A percentile compares a stretch with the other conserved stretches of the same genome.
These are phyloP conservation scores for Oehlia diaphana DNA, from an alignment of 192 early-diverging fungal species.

Conservation along the genomic window DNA sequence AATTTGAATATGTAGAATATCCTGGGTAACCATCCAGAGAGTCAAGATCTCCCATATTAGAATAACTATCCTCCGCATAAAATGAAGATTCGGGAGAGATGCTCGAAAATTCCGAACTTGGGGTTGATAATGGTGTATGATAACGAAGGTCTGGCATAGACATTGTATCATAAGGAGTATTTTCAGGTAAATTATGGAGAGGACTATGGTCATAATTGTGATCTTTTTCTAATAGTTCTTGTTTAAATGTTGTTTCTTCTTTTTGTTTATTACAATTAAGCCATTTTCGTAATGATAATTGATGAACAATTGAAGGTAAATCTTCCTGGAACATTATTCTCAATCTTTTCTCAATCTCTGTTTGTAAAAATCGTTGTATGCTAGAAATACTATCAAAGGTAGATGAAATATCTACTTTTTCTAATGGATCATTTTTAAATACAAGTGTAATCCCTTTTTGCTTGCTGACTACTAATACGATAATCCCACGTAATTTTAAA, in stretches of 20 bases:
- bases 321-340: constrained; percentile 92
- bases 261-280: constrained; percentile 30
- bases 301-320: constrained; percentile 90
- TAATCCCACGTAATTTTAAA: constrained; percentile 85
- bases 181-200: constrained; percentile 26
- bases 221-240: constrained; percentile 30
- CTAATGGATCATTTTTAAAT: constrained; percentile 97
- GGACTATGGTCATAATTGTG: constrained; percentile 30
- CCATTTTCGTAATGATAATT: constrained; percentile 60
- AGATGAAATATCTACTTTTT: constrained; percentile 90
- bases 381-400: constrained; percentile 94
- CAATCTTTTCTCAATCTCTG: constrained; percentile 87
- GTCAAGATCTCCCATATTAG: constrained; percentile 19
- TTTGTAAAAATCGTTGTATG: constrained; percentile 85
- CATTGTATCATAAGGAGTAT: constrained; percentile 31
- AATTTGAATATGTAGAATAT: constrained; percentile 23
- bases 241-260: constrained; percentile 32
- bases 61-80: constrained; percentile 23
- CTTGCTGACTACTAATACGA: constrained; percentile 93
- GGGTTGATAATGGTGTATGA: constrained; percentile 10
- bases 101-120: constrained; percentile 20
- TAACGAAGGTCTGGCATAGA: constrained; percentile 32
- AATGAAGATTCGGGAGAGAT: constrained; percentile 22
- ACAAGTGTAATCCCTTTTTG: constrained; percentile 92
- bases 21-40: constrained; percentile 22